phyloP scores from a whole-genome alignment of 345 rosid genomes.

The Pistacia vera region DNA sequence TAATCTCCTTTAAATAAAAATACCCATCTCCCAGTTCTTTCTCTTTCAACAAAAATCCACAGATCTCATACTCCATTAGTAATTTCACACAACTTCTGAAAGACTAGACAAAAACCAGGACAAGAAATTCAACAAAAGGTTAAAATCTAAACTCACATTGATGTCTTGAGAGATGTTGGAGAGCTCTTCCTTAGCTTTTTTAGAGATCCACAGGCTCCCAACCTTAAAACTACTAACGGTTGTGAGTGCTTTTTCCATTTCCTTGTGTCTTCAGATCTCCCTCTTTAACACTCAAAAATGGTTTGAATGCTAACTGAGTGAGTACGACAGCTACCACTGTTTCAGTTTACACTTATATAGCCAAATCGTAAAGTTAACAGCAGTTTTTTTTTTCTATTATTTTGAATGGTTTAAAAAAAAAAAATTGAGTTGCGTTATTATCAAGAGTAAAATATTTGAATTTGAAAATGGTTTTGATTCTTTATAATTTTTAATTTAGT shows the following conservation, averaged over 20 bases:
- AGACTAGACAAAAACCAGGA: conserved; percentile 8
- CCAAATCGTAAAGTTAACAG: no score
- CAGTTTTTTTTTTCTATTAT: no score
- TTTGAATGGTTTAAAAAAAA: no score
- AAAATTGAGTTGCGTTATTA: no score
- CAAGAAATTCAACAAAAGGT: not conserved
- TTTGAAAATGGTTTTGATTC: no score
- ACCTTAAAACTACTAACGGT: conserved; percentile 88
- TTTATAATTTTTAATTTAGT: no score
- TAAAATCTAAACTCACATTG: conserved; percentile 37
- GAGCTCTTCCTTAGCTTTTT: conserved; percentile 90
- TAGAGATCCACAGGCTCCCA: conserved; percentile 86
- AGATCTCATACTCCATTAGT: conserved; percentile 32
- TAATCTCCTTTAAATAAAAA: not conserved
- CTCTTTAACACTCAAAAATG: conserved; percentile 1
- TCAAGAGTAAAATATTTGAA: no score
- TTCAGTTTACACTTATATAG: no score
- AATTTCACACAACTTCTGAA: conserved; percentile 19
- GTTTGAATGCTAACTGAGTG: not conserved
- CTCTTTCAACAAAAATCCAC: conserved; percentile 8
- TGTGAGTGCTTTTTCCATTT: conserved; percentile 91
- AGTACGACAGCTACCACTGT: not conserved
- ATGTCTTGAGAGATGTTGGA: conserved; percentile 80
- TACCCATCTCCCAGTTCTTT: conserved; percentile 18
- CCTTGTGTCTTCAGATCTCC: conserved; percentile 1